A percentile compares a stretch with the other conserved stretches of the same genome.
phyloP scores from a whole-genome alignment of 2,329 filamentous ascomycete genomes.

The Trichoderma sp. region DNA sequence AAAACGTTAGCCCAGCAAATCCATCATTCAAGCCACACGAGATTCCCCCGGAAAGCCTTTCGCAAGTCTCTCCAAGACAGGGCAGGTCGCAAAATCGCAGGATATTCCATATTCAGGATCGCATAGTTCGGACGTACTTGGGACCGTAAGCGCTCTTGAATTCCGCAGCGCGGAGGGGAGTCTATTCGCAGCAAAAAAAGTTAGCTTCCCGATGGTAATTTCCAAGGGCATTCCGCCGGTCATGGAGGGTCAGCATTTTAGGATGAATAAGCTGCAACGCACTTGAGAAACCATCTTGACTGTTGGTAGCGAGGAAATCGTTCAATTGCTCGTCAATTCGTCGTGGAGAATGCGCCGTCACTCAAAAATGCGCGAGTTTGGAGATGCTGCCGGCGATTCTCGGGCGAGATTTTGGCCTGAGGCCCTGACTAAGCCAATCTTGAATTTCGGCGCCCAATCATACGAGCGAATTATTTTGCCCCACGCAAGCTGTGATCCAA shows the following conservation, averaged over 20 bases:
- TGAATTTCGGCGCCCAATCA: constrained; percentile 12
- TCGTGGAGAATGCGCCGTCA: constrained; percentile 34
- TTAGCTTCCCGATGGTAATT: too few species aligned
- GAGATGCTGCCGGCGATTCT: constrained; percentile 43
- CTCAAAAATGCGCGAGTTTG: constrained; percentile 42
- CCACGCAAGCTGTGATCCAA: constrained; percentile 32
- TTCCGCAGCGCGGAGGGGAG: constrained; percentile 50
- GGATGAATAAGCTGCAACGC: constrained; percentile 32
- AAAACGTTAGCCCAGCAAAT: constrained; percentile 1
- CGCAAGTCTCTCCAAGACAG: neutral
- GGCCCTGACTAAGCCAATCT: constrained; percentile 30
- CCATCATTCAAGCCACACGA: neutral
- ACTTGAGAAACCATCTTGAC: constrained; percentile 50
- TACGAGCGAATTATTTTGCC: neutral
- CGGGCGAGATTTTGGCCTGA: constrained; percentile 42
- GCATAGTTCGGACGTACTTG: constrained; percentile 54
- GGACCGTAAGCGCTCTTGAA: constrained; percentile 69
- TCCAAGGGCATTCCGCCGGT: neutral
- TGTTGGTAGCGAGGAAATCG: constrained; percentile 37
- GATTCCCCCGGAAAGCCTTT: constrained; percentile 37
- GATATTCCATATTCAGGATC: neutral
- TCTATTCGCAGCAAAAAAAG: constrained; percentile 43
- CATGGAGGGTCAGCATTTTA: neutral
- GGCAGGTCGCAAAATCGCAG: neutral
- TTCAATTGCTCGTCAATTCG: constrained; percentile 45